These are phyloP conservation scores for Thermomucor indicae-seudaticae DNA, from an alignment of 371 early-diverging fungal genomes.

Conservation along the genomic window DNA sequence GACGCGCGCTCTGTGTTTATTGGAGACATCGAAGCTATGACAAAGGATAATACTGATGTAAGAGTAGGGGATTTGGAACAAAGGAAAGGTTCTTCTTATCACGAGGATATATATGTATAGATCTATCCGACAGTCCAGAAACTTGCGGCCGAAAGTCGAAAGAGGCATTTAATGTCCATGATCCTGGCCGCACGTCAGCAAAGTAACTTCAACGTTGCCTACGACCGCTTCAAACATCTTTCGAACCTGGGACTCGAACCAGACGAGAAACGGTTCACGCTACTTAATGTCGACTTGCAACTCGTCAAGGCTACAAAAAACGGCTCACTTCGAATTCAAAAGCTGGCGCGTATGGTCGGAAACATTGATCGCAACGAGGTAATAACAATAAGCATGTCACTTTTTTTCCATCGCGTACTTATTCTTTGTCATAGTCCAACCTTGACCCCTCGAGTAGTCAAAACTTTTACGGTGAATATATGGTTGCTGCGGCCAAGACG, in stretches of 20 bases:
- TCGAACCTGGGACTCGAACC: conserved; percentile 9
- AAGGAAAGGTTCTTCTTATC: neutral
- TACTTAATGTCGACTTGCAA: neutral
- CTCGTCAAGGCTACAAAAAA: neutral
- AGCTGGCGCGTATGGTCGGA: neutral
- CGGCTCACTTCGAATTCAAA: neutral
- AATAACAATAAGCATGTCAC: too few relatives aligned
- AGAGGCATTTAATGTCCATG: conserved; percentile 20
- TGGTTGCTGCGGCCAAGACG: conserved; percentile 5
- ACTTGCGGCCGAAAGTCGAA: too few relatives aligned
- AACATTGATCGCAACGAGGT: neutral
- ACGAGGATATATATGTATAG: neutral
- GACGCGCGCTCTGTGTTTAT: conserved; percentile 29
- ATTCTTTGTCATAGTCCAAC: too few relatives aligned
- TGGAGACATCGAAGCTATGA: conserved; percentile 11
- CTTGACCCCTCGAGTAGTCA: too few relatives aligned
- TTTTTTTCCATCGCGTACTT: too few relatives aligned
- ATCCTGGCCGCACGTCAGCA: conserved; percentile 56
- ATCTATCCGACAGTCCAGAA: neutral
- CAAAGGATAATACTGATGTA: neutral
- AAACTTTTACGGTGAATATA: neutral
- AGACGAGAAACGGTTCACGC: neutral
- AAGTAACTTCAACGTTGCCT: conserved; percentile 48
- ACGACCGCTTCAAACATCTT: conserved; percentile 25
- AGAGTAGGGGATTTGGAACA: neutral